These are phyloP conservation scores for Mucuna pruriens DNA, from an alignment of 306 rosid species.

Conservation along the genomic window DNA sequence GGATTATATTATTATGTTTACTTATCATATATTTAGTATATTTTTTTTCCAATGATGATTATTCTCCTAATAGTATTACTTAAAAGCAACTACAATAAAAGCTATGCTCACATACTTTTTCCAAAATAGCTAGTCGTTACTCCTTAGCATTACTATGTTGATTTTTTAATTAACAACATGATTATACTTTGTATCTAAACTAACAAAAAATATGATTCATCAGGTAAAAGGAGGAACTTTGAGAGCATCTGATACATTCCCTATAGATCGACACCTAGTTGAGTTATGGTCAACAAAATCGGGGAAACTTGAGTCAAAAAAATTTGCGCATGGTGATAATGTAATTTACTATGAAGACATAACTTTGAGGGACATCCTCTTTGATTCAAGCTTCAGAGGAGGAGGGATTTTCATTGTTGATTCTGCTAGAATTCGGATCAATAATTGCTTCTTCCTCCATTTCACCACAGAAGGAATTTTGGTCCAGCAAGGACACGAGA, in stretches of 20 bases:
- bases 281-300: conserved; percentile 61
- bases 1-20: background rate
- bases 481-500: conserved; percentile 67
- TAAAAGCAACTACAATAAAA: background rate
- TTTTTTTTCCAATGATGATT: too few species aligned
- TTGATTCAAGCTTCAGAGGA: conserved; percentile 65
- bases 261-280: conserved; percentile 60
- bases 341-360: conserved; percentile 70
- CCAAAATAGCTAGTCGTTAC: background rate
- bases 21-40: background rate
- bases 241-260: conserved; percentile 68
- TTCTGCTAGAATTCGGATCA: conserved; percentile 62
- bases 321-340: background rate
- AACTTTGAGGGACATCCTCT: conserved; percentile 67
- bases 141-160: background rate
- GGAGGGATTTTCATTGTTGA: conserved; percentile 61
- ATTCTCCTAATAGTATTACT: background rate
- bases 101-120: background rate
- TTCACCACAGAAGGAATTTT: conserved; percentile 67
- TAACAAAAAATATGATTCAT: background rate
- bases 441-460: conserved; percentile 71
- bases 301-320: background rate
- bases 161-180: background rate
- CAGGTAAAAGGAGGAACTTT: conserved; percentile 70
- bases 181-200: conserved; percentile 16